A percentile compares a stretch with the other conserved stretches of the same genome.
phyloP scores from a whole-genome alignment of 805 yeast genomes.

The Wickerhamomyces chaumierensis region DNA sequence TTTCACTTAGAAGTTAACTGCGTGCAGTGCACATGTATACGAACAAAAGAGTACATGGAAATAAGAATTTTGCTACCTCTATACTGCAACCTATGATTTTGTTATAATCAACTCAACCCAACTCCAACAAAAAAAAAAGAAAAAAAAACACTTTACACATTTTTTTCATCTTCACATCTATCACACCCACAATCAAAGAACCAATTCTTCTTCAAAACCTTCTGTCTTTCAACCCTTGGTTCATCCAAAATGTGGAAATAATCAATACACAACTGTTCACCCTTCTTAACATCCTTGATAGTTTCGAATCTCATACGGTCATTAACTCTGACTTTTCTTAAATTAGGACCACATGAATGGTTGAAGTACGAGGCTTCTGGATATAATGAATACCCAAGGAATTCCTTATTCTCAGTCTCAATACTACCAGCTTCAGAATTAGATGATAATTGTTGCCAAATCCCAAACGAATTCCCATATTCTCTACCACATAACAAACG shows the following conservation, averaged over 20 bases:
- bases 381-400: slow-evolving; percentile 47
- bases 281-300: slow-evolving; percentile 24
- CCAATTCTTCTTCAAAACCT: slow-evolving; percentile 39
- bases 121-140: too few relatives aligned
- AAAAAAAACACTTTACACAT: too few relatives aligned
- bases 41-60: too few relatives aligned
- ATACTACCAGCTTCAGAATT: slow-evolving; percentile 15
- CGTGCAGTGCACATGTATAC: too few relatives aligned
- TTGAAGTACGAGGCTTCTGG: slow-evolving; percentile 61
- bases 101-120: too few relatives aligned
- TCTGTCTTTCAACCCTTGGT: slow-evolving; percentile 28
- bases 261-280: slow-evolving; percentile 46
- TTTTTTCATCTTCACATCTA: slow-evolving; percentile 23
- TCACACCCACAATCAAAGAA: slow-evolving; percentile 46
- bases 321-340: slow-evolving; percentile 31
- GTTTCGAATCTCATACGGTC: slow-evolving; percentile 33
- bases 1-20: too few relatives aligned
- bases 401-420: slow-evolving; percentile 36
- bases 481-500: slow-evolving; percentile 45
- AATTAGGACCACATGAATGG: slow-evolving; percentile 53
- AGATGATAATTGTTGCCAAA: slow-evolving; percentile 34
- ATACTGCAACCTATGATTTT: too few relatives aligned
- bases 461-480: slow-evolving; percentile 60
- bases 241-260: slow-evolving; percentile 43
- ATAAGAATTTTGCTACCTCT: too few relatives aligned